Evolutionary conservation across 2,329 filamentous ascomycete species (phyloP), one percentile per base, ranked within the genome.

Genomic region (Lecanosticta acicola): DNA sequence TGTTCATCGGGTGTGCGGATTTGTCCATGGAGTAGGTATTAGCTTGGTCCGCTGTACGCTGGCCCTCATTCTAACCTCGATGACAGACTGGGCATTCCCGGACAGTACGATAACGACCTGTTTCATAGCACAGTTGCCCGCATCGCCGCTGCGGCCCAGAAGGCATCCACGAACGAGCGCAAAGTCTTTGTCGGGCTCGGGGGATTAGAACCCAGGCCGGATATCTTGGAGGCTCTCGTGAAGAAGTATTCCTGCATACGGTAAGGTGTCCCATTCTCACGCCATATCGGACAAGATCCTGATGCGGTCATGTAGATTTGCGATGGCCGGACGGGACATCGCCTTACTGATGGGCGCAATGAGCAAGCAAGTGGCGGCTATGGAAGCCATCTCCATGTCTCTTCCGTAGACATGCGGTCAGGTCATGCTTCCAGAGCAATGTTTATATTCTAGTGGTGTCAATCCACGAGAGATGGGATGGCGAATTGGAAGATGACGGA

Each of bases 1-100:
- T 49, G 29, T 49, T 49, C 33, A 49, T 49, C 14, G 46, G 46
- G 3, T 49, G 46, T 34, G 46, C 46, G n/a, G 46, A 49, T 35
- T 33, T 49, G 16, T 38, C 24, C n/a, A 49, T 49, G 46, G 46
- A 49, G 46, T 49, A 39, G n/a, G 43, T 45, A 9, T 41, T 18
- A 9, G 9, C 16, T 35, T 17, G 29, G 21, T 21, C 3, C 29
- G 20, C 7, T 19, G 10, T 39, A 17, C 9, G 10, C 10, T 39
- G 7, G 18, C 9, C 10, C 8, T 5, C 14, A 36, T 8, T 13
- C 38, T 40, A 16, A 40, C 20, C n/a, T 16, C 14, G 17, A 13
- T 19, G 19, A 14, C 19, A 46, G 47, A 18, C 29, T 49, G 11
- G 42, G 39, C 1, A 43, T 49, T 11, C 47, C 47, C 2, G 39